Percentiles rank a stretch among this genome's conserved stretches.
phyloP scores from a whole-genome alignment of 202 grass and related monocot genomes.

The Musa balbisiana region DNA sequence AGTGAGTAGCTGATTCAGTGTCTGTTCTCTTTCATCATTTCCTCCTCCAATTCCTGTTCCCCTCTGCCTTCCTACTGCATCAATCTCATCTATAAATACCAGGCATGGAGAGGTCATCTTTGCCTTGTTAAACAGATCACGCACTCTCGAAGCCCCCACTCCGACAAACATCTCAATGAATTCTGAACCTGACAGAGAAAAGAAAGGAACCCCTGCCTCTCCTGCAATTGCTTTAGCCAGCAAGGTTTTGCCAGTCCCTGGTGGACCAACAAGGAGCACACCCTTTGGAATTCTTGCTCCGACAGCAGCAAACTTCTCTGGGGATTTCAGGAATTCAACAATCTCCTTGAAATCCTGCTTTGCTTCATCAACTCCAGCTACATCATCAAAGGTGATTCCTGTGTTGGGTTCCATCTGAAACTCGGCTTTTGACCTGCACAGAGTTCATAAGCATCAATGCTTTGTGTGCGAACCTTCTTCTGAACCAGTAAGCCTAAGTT shows the following conservation, averaged over 20 bases:
- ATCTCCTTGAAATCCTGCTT: slow-evolving; percentile 91
- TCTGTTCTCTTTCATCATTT: slow-evolving; percentile 84
- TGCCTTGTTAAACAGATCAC: slow-evolving; percentile 68
- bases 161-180: slow-evolving; percentile 95
- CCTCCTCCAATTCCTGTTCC: slow-evolving; percentile 61
- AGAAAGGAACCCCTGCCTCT: slow-evolving; percentile 81
- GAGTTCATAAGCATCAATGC: not conserved
- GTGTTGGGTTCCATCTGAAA: slow-evolving; percentile 92
- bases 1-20: slow-evolving; percentile 70
- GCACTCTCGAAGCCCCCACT: slow-evolving; percentile 69
- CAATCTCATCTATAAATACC: slow-evolving; percentile 77
- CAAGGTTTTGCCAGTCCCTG: slow-evolving; percentile 68
- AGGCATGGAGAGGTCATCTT: slow-evolving; percentile 55
- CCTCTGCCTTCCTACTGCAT: slow-evolving; percentile 59
- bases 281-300: slow-evolving; percentile 64
- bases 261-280: slow-evolving; percentile 50
- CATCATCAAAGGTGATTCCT: slow-evolving; percentile 66
- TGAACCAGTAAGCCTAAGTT: not conserved
- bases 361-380: slow-evolving; percentile 71
- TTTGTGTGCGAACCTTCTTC: not conserved
- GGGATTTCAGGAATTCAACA: slow-evolving; percentile 55
- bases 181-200: slow-evolving; percentile 71
- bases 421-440: slow-evolving; percentile 52
- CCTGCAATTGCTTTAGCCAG: slow-evolving; percentile 74
- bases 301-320: slow-evolving; percentile 56